Evolutionary conservation across 352 stramenopile genomes (phyloP).

Genomic region (Phytophthora fragariaefolia): DNA sequence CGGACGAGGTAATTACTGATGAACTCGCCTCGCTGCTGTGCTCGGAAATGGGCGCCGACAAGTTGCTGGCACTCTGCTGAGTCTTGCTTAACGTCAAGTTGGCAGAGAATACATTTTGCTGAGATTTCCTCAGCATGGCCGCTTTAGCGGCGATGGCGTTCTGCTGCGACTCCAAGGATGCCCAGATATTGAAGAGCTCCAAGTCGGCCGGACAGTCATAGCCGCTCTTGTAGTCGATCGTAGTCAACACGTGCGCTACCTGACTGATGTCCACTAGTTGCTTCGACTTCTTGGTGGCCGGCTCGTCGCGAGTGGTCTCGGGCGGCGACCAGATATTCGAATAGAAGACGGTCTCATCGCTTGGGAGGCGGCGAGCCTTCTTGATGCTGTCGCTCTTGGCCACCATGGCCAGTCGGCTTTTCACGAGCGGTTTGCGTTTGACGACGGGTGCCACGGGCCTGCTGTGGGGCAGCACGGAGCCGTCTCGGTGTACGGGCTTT

Average conservation of each 20-base stretch:
- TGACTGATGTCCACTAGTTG: constrained; percentile 83
- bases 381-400: constrained; percentile 48
- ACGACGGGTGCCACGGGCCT: constrained; percentile 25
- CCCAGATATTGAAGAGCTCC: constrained; percentile 69
- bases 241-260: constrained; percentile 76
- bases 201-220: constrained; percentile 47
- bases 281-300: constrained; percentile 27
- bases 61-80: constrained; percentile 32
- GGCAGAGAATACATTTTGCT: neutral
- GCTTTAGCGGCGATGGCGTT: constrained; percentile 25
- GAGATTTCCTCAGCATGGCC: constrained; percentile 1
- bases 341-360: constrained; percentile 83
- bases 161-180: constrained; percentile 32
- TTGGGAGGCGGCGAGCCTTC: constrained; percentile 45
- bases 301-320: constrained; percentile 22
- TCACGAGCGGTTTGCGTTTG: constrained; percentile 65
- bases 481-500: constrained; percentile 31
- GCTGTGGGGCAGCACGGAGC: constrained; percentile 30
- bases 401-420: constrained; percentile 53
- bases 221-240: constrained; percentile 74
- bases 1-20: constrained; percentile 23
- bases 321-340: constrained; percentile 75
- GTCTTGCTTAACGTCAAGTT: constrained; percentile 28
- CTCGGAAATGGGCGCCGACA: constrained; percentile 49
- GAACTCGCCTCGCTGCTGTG: constrained; percentile 46